phyloP scores from a whole-genome alignment of 495 filamentous ascomycete genomes.

The Schizothecium vesticola region DNA sequence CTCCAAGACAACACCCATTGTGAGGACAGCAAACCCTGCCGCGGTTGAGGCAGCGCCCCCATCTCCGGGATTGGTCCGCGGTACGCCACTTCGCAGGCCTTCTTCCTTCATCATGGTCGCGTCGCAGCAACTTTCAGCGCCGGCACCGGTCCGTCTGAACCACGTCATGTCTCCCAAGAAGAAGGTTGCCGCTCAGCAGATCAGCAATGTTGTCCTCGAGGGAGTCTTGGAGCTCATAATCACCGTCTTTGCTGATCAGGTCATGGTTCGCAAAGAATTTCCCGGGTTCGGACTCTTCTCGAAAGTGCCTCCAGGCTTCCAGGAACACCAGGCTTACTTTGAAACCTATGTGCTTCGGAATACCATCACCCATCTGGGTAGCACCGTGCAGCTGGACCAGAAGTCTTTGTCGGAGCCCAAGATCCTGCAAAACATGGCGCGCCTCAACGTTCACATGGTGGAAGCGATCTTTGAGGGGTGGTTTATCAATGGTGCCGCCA shows the following conservation, averaged over 20 bases:
- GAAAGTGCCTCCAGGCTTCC: constrained; percentile 86
- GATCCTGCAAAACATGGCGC: constrained; percentile 76
- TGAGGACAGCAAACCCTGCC: constrained; percentile 64
- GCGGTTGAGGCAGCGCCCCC: constrained; percentile 36
- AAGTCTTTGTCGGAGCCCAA: constrained; percentile 72
- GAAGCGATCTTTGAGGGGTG: constrained; percentile 94
- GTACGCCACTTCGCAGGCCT: constrained; percentile 59
- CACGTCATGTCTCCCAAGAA: constrained; percentile 55
- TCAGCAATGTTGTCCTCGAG: constrained; percentile 66
- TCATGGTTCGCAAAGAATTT: constrained; percentile 82
- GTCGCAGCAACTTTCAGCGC: constrained; percentile 53
- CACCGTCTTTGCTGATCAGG: constrained; percentile 73
- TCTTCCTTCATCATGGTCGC: constrained; percentile 89
- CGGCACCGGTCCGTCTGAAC: constrained; percentile 57
- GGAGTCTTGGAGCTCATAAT: constrained; percentile 69
- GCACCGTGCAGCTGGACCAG: constrained; percentile 62
- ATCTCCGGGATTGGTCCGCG: constrained; percentile 39
- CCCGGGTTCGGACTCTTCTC: constrained; percentile 79
- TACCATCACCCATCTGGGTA: constrained; percentile 64
- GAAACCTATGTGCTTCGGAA: constrained; percentile 81
- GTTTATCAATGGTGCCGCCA: constrained; percentile 81
- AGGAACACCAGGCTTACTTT: constrained; percentile 91
- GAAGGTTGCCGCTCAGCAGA: constrained; percentile 42
- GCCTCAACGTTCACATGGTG: constrained; percentile 70
- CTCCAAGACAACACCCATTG: constrained; percentile 50